Percentiles rank a stretch among this genome's conserved stretches.
Evolutionary conservation across 1,139 yeast species (phyloP).

Genomic region (Blastobotrys indianensis): DNA sequence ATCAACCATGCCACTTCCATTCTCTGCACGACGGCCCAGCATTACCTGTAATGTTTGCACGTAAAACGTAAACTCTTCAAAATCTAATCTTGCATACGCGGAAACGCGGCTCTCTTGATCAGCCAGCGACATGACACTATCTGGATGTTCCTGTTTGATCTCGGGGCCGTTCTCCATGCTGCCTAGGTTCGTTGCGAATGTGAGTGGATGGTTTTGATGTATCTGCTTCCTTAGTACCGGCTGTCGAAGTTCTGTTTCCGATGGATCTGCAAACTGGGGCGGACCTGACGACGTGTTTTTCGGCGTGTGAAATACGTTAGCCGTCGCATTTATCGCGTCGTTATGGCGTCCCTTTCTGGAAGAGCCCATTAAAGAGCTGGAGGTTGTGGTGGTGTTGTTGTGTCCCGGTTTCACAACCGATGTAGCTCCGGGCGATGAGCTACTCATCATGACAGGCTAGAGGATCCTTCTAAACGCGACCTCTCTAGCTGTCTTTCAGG

Average conservation of each 20-base stretch:
- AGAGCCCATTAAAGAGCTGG: no score
- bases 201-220: conserved; percentile 13
- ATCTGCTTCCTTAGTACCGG: conserved; percentile 5
- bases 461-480: background rate
- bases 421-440: conserved; percentile 10
- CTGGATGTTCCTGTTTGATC: conserved; percentile 1
- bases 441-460: conserved; percentile 6
- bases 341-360: no score
- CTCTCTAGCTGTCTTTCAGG: no score
- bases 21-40: conserved; percentile 81
- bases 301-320: conserved; percentile 10
- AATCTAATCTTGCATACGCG: conserved; percentile 91
- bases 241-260: conserved; percentile 10
- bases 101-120: conserved; percentile 52
- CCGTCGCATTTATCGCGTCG: background rate
- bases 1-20: conserved; percentile 63
- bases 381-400: background rate
- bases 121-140: background rate
- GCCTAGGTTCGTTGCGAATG: conserved; percentile 12
- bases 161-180: background rate
- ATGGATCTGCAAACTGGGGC: background rate
- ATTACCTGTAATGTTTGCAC: conserved; percentile 94
- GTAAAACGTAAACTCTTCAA: conserved; percentile 86
- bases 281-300: conserved; percentile 2
- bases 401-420: conserved; percentile 2